Evolutionary conservation across 768 basidiomycete genomes (phyloP).

Genomic region (Boletales sp.): DNA sequence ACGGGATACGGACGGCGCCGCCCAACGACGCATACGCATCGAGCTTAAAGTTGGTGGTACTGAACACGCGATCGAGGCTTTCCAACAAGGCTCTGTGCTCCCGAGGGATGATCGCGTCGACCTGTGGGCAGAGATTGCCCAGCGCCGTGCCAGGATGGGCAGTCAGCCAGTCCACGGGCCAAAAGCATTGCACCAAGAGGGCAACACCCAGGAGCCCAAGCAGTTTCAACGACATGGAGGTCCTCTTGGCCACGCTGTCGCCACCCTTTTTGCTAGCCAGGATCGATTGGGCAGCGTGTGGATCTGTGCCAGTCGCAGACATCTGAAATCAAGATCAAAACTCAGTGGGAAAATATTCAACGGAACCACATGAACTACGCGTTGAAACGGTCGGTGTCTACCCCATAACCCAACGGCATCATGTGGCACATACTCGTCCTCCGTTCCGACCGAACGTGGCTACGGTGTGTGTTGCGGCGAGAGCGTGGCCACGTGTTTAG

Average conservation of each 20-base stretch:
- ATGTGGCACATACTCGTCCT: no score
- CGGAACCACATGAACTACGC: no score
- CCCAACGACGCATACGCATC: constrained; percentile 32
- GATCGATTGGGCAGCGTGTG: no score
- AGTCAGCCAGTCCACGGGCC: background rate
- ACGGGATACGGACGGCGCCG: constrained; percentile 36
- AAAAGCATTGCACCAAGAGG: constrained; percentile 7
- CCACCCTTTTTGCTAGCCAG: no score
- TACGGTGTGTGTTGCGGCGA: no score
- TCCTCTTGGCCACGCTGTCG: background rate
- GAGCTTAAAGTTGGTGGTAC: constrained; percentile 23
- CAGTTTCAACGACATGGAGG: background rate
- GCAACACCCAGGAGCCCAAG: constrained; percentile 8
- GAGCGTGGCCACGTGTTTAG: no score
- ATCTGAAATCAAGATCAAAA: no score
- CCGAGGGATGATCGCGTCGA: constrained; percentile 10
- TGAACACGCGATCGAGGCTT: constrained; percentile 24
- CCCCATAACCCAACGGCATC: no score
- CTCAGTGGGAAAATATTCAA: no score
- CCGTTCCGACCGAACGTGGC: no score
- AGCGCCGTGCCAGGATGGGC: background rate
- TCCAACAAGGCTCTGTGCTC: constrained; percentile 15
- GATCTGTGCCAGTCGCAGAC: no score
- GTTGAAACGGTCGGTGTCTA: no score
- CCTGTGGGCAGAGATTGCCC: constrained; percentile 27